A percentile compares a stretch with the other conserved stretches of the same genome.
These are phyloP conservation scores for Diplosphaera chodatii DNA, from an alignment of 139 green algal genomes.

Conservation along the genomic window DNA sequence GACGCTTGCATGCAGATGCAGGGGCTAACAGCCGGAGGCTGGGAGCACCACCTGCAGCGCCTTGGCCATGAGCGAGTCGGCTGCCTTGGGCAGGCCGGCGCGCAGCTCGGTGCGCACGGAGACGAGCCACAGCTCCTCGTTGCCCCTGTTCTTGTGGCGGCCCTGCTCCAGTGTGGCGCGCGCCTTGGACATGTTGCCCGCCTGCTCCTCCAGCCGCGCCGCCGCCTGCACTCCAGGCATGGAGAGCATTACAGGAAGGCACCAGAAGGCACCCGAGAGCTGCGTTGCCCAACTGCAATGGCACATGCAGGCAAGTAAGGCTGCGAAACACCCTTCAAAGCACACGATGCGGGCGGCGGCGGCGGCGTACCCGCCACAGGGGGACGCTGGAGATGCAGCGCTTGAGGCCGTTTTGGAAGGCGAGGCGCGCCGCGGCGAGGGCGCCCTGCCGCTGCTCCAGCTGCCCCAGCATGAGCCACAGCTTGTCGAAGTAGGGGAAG, in stretches of 20 bases:
- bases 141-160: slow-evolving; percentile 76
- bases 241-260: too few relatives aligned
- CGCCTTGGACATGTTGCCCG: slow-evolving; percentile 57
- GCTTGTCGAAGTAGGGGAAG: slow-evolving; percentile 82
- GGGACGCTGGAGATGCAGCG: slow-evolving; percentile 57
- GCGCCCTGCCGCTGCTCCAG: slow-evolving; percentile 69
- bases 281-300: too few relatives aligned
- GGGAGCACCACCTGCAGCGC: slow-evolving; percentile 64
- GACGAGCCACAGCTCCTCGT: slow-evolving; percentile 83
- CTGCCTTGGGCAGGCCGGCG: slow-evolving; percentile 62
- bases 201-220: slow-evolving; percentile 73
- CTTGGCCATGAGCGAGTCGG: slow-evolving; percentile 85
- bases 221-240: slow-evolving; percentile 28
- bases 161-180: slow-evolving; percentile 60
- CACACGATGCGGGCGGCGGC: too few relatives aligned
- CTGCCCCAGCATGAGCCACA: slow-evolving; percentile 93
- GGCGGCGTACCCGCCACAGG: slow-evolving; percentile 56
- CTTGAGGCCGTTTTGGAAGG: slow-evolving; percentile 35
- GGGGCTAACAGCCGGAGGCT: too few relatives aligned
- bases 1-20: too few relatives aligned
- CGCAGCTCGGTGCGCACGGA: slow-evolving; percentile 82
- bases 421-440: slow-evolving; percentile 27
- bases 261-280: too few relatives aligned
- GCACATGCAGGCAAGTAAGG: too few relatives aligned
- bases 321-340: too few relatives aligned